phyloP scores from a whole-genome alignment of 805 yeast species.

The Maudiozyma bulderi region DNA sequence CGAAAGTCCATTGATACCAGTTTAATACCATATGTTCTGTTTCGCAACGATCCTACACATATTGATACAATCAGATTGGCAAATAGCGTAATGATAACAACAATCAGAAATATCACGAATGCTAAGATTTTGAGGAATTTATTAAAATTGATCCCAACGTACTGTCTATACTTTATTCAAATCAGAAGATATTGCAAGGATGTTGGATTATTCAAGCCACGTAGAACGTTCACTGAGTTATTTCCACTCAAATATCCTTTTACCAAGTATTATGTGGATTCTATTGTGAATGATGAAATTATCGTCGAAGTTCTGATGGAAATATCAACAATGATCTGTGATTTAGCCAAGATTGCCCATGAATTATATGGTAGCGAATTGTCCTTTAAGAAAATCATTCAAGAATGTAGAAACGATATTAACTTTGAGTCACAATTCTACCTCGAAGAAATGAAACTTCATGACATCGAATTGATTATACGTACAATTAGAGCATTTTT shows the following conservation, averaged over 20 bases:
- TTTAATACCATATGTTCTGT: constrained; percentile 45
- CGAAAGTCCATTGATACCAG: constrained; percentile 45
- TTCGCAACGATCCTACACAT: constrained; percentile 40
- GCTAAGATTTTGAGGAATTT: constrained; percentile 38
- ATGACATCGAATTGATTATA: constrained; percentile 35
- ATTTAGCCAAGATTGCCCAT: constrained; percentile 42
- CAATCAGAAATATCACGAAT: constrained; percentile 35
- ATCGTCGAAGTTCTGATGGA: constrained; percentile 69
- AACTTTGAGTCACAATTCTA: constrained; percentile 36
- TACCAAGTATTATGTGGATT: constrained; percentile 55
- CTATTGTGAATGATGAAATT: constrained; percentile 57
- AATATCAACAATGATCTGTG: constrained; percentile 50
- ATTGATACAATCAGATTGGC: constrained; percentile 48
- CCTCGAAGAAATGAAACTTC: constrained; percentile 32
- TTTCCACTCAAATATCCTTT: constrained; percentile 67
- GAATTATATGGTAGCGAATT: constrained; percentile 31
- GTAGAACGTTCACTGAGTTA: constrained; percentile 54
- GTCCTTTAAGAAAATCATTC: constrained; percentile 36
- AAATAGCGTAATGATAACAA: constrained; percentile 45
- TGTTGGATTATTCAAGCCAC: constrained; percentile 38
- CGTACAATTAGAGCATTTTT: constrained; percentile 43
- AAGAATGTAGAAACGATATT: constrained; percentile 29
- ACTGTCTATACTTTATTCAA: constrained; percentile 42
- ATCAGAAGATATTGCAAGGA: constrained; percentile 41
- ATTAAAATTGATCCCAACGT: constrained; percentile 44